phyloP scores from a whole-genome alignment of 805 yeast species.

The Saturnispora besseyi region DNA sequence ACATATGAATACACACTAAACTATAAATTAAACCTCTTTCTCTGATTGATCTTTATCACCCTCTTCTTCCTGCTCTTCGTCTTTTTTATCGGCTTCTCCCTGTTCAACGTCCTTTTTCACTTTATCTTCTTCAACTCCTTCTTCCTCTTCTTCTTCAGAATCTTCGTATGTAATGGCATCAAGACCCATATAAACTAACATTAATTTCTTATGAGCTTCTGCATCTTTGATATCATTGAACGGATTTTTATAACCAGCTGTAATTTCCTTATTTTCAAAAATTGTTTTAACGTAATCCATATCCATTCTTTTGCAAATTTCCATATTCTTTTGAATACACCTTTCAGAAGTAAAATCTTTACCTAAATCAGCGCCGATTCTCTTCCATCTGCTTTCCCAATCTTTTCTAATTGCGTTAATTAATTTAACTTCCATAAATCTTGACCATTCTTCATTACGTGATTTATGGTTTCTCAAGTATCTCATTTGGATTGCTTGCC shows the following conservation, averaged over 20 bases:
- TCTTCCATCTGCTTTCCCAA: slow-evolving; percentile 34
- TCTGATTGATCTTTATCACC: neutral
- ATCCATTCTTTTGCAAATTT: slow-evolving; percentile 26
- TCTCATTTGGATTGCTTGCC: slow-evolving; percentile 42
- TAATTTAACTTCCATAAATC: slow-evolving; percentile 27
- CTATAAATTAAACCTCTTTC: neutral
- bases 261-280: slow-evolving; percentile 24
- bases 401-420: slow-evolving; percentile 28
- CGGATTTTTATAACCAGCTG: slow-evolving; percentile 19
- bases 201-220: slow-evolving; percentile 27
- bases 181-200: slow-evolving; percentile 31
- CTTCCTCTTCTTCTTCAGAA: slow-evolving; percentile 19
- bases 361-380: slow-evolving; percentile 28
- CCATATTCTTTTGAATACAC: slow-evolving; percentile 25
- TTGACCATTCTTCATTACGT: slow-evolving; percentile 29
- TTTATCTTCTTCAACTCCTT: neutral
- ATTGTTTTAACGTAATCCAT: slow-evolving; percentile 19
- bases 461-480: slow-evolving; percentile 33
- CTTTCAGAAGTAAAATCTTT: slow-evolving; percentile 24
- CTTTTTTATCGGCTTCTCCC: neutral
- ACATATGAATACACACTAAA: neutral
- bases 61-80: neutral
- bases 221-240: slow-evolving; percentile 25
- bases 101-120: neutral
- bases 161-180: slow-evolving; percentile 29